These are phyloP conservation scores for Geranium incanum DNA, from an alignment of 441 rosid genomes.

Conservation along the genomic window DNA sequence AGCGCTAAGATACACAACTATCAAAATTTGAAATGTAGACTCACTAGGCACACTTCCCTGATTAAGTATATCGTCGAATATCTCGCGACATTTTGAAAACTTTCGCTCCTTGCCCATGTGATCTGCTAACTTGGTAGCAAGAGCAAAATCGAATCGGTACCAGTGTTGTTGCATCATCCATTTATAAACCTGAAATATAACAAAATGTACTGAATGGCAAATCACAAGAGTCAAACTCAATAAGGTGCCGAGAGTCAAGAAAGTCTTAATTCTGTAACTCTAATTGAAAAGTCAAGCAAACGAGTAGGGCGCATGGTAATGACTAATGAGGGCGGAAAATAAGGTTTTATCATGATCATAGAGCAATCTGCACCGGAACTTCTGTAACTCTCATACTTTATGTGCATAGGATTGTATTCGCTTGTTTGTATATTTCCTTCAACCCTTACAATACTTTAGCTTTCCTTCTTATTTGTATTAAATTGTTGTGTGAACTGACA, in stretches of 20 bases:
- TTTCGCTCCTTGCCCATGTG: slow-evolving; percentile 76
- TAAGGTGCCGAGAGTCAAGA: neutral
- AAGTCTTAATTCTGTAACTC: neutral
- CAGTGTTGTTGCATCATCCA: slow-evolving; percentile 90
- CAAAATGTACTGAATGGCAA: slow-evolving; percentile 1
- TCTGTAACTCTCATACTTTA: neutral
- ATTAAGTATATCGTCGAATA: slow-evolving; percentile 69
- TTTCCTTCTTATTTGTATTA: too few relatives aligned
- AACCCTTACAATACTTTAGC: neutral
- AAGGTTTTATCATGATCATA: neutral
- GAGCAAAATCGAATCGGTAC: slow-evolving; percentile 75
- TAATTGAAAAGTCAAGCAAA: slow-evolving; percentile 6
- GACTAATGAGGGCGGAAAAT: neutral
- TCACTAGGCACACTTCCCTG: slow-evolving; percentile 86
- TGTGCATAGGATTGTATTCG: neutral
- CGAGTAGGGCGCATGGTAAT: neutral
- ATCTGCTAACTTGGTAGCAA: slow-evolving; percentile 81
- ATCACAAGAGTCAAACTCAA: neutral
- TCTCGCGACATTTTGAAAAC: slow-evolving; percentile 62
- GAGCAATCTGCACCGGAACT: neutral
- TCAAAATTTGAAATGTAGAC: slow-evolving; percentile 74
- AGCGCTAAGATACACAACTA: slow-evolving; percentile 70
- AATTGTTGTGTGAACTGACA: neutral
- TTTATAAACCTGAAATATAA: slow-evolving; percentile 60
- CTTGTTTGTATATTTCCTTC: neutral